phyloP scores from a whole-genome alignment of 257 asterid species.

The Vinca minor region DNA sequence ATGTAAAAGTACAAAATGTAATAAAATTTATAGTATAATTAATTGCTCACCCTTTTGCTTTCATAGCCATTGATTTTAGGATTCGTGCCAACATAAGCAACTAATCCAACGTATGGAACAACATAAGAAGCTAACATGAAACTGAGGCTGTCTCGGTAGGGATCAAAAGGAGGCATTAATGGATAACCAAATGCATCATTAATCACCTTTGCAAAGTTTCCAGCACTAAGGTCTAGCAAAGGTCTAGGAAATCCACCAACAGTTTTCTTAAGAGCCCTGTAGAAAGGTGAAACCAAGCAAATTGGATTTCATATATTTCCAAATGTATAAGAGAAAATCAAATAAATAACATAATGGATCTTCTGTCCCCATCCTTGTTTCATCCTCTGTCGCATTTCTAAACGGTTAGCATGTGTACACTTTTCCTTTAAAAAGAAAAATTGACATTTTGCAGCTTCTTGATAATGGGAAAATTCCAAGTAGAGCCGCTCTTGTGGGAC shows the following conservation, averaged over 20 bases:
- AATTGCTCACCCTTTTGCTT: constrained; percentile 27
- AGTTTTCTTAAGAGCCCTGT: constrained; percentile 31
- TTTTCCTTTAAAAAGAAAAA: too few species aligned
- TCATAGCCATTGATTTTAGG: constrained; percentile 28
- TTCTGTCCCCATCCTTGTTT: too few species aligned
- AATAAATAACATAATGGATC: not conserved
- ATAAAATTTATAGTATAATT: too few species aligned
- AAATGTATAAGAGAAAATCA: not conserved
- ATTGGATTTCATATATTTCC: not conserved
- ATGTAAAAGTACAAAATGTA: too few species aligned
- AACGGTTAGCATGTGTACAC: too few species aligned
- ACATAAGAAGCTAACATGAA: constrained; percentile 38
- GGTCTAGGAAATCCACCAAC: constrained; percentile 46
- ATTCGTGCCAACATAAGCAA: constrained; percentile 40
- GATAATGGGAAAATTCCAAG: too few species aligned
- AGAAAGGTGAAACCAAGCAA: not conserved
- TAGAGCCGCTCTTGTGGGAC: too few species aligned
- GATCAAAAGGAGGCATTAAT: constrained; percentile 41
- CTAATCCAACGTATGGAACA: constrained; percentile 35
- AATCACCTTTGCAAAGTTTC: constrained; percentile 27
- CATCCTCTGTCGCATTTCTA: too few species aligned
- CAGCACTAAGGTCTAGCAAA: constrained; percentile 16
- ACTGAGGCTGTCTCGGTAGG: constrained; percentile 36
- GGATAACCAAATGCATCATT: constrained; percentile 39
- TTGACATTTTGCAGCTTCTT: too few species aligned